A percentile compares a stretch with the other conserved stretches of the same genome.
Conservation (phyloP, 805 yeast genomes). For the Priceomyces castillae region DNA sequence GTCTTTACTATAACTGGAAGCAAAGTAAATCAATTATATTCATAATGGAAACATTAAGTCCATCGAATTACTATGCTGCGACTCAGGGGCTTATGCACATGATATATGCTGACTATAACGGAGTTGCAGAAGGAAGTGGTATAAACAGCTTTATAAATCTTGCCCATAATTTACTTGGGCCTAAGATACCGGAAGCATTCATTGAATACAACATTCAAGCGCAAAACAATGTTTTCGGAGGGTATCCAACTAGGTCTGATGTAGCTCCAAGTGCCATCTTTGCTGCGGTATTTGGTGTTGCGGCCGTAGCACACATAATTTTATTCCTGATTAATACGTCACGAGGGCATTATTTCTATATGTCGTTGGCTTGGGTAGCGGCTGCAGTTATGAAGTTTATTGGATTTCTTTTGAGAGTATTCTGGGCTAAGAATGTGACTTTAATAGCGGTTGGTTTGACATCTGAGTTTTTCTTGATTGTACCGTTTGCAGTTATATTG, state of each 20-base stretch:
- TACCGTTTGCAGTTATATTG: slow-evolving; percentile 56
- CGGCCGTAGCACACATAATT: slow-evolving; percentile 43
- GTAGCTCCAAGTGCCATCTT: slow-evolving; percentile 61
- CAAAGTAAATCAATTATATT: too few relatives aligned
- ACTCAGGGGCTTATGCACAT: slow-evolving; percentile 15
- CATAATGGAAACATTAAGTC: too few relatives aligned
- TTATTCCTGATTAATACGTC: slow-evolving; percentile 48
- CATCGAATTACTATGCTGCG: background rate
- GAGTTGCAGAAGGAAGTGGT: slow-evolving; percentile 31
- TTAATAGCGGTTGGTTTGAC: slow-evolving; percentile 51
- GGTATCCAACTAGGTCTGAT: slow-evolving; percentile 54
- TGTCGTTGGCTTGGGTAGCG: slow-evolving; percentile 50
- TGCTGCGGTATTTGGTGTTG: slow-evolving; percentile 48
- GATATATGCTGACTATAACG: slow-evolving; percentile 19
- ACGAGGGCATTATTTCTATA: slow-evolving; percentile 61
- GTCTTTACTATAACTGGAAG: too few relatives aligned
- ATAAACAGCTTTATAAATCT: slow-evolving; percentile 25
- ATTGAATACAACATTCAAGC: slow-evolving; percentile 31
- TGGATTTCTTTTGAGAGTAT: slow-evolving; percentile 58
- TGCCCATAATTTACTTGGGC: slow-evolving; percentile 14
- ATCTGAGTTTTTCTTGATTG: slow-evolving; percentile 51
- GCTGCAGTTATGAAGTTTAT: slow-evolving; percentile 53
- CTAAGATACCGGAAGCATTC: slow-evolving; percentile 40
- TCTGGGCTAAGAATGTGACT: slow-evolving; percentile 55
- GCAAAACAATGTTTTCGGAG: slow-evolving; percentile 58